A percentile compares a stretch with the other conserved stretches of the same genome.
phyloP scores from a whole-genome alignment of 2,329 filamentous ascomycete genomes.

The Colletotrichum nymphaeae region DNA sequence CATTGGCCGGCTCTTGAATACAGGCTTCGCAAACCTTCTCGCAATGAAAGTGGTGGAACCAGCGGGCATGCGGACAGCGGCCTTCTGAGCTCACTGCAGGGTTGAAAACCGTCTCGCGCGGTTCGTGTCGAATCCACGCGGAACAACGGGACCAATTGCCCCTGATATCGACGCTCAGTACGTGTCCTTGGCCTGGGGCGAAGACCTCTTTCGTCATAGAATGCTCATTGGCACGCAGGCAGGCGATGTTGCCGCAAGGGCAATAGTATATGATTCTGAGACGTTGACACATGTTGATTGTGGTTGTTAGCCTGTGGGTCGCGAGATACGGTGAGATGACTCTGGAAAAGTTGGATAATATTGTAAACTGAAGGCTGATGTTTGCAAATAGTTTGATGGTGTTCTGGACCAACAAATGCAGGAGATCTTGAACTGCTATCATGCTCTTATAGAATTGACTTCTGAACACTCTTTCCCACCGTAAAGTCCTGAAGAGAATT shows the following conservation, averaged over 20 bases:
- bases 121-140: neutral
- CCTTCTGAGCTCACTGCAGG: neutral
- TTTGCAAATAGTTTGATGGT: neutral
- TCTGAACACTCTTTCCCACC: too few relatives aligned
- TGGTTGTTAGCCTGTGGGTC: neutral
- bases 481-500: neutral
- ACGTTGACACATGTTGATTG: neutral
- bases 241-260: neutral
- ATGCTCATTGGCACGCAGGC: neutral
- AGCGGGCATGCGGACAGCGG: too few relatives aligned
- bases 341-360: neutral
- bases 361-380: neutral
- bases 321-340: neutral
- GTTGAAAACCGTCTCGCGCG: neutral
- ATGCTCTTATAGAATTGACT: neutral
- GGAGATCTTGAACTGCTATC: neutral
- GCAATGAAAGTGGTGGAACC: too few relatives aligned
- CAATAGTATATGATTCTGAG: neutral
- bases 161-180: neutral
- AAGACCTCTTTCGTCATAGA: neutral
- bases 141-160: neutral
- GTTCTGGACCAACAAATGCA: neutral
- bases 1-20: neutral
- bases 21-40: neutral
- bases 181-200: neutral